Evolutionary conservation across 2,329 filamentous ascomycete genomes (phyloP).

Genomic region (Ascochyta viciae-villosae): DNA sequence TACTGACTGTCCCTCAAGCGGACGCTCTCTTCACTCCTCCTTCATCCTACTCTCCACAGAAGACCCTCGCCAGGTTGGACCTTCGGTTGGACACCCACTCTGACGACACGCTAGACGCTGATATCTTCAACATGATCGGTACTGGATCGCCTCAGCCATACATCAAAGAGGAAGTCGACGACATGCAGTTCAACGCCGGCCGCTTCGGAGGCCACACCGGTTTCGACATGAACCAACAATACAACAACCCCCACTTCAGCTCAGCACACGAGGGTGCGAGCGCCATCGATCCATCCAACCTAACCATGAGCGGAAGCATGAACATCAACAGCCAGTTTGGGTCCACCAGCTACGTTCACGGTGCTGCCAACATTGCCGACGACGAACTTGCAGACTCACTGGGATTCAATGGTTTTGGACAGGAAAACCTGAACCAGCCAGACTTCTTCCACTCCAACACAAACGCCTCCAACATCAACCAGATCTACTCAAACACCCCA

Average conservation of each 20-base stretch:
- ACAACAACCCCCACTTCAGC: slow-evolving; percentile 57
- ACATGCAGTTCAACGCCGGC: slow-evolving; percentile 62
- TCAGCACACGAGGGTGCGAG: slow-evolving; percentile 46
- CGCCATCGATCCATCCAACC: slow-evolving; percentile 81
- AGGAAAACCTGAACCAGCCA: slow-evolving; percentile 64
- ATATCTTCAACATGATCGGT: slow-evolving; percentile 61
- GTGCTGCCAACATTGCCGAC: slow-evolving; percentile 80
- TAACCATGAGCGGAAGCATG: slow-evolving; percentile 72
- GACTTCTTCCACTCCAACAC: slow-evolving; percentile 57
- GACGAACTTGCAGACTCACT: slow-evolving; percentile 84
- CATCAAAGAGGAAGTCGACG: slow-evolving; percentile 73
- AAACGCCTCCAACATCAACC: slow-evolving; percentile 70
- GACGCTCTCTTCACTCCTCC: slow-evolving; percentile 52
- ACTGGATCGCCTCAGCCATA: slow-evolving; percentile 64
- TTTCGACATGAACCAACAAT: slow-evolving; percentile 61
- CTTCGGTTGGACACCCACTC: slow-evolving; percentile 47
- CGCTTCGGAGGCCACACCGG: slow-evolving; percentile 58
- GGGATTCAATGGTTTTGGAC: slow-evolving; percentile 62
- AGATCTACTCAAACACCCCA: slow-evolving; percentile 85
- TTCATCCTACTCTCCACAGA: slow-evolving; percentile 51
- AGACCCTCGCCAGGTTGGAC: slow-evolving; percentile 48
- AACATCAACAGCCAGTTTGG: slow-evolving; percentile 64
- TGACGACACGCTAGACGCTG: slow-evolving; percentile 53
- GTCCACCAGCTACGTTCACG: slow-evolving; percentile 75
- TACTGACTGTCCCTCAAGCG: slow-evolving; percentile 52